Base-by-base conservation (phyloP, 352 stramenopile species). In the Phytophthora hibernalis region DNA sequence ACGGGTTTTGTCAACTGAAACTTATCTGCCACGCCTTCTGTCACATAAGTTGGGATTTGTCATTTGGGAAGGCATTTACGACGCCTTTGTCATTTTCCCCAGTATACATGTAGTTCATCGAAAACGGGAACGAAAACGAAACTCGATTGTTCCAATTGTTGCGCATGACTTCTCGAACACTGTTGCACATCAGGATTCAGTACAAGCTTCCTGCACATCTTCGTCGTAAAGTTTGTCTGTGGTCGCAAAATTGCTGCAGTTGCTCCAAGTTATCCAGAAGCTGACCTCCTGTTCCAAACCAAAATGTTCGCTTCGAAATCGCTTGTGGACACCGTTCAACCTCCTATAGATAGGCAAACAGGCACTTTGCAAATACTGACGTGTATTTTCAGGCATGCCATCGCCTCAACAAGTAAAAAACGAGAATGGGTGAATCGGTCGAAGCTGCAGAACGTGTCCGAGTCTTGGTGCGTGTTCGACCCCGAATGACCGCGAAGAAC, bases 391-490 rank as follows among this genome's bases (percentile, higher is more conserved):
- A 57, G 24, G 21, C 11, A 57, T 43, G 52, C 20, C 43, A 18
- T 15, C 26, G 21, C 61, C 42, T 18, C 11, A 16, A 37, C 9
- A 31, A 49, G n/a, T 48, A 15, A 55, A 21, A 37, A n/a, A 8
- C n/a, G 26, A 24, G 56, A 53, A 86, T 86, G 78, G 64, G 48
- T 15, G 75, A 82, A 10, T 24, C 38, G 16, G 56, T 70, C 37
- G 77, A 79, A 50, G 67, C 62, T 21, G 54, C 71, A 31, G 87
- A 94, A 65, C 74, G 83, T 15, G 81, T 94, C 8, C 85, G 90
- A 33, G 89, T 97, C 7, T 71, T 88, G 5, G 79, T 97, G 21
- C 87, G 90, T 42, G 87, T 96, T 26, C 87, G 90, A 1, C 90
- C 89, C 59, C 70, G 9, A 90, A 96, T 54, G 74, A 86, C n/a